Conservation (phyloP, 2,329 filamentous ascomycete genomes). For the Sporothrix globosa region DNA sequence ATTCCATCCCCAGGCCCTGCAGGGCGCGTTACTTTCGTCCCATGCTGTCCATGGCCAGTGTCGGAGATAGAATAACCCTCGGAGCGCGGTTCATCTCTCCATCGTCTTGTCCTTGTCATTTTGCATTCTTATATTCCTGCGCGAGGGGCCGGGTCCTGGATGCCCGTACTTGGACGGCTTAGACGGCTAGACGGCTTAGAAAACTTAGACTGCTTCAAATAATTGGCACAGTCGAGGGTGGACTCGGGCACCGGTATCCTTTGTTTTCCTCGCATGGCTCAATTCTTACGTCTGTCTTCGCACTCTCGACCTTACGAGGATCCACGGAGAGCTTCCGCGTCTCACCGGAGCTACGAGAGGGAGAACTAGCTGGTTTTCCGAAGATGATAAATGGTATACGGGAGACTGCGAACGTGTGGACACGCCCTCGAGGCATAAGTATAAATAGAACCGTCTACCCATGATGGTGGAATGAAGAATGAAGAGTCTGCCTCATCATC, state of each 20-base stretch:
- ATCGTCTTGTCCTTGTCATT: background rate
- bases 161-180: too few relatives aligned
- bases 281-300: background rate
- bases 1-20: too few relatives aligned
- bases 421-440: background rate
- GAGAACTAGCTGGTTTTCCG: background rate
- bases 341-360: background rate
- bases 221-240: background rate
- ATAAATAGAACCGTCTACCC: constrained; percentile 10
- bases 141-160: background rate
- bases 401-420: background rate
- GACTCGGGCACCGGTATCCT: background rate
- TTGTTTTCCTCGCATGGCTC: background rate
- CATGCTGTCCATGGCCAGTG: too few relatives aligned
- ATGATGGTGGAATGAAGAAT: background rate
- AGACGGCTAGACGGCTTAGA: background rate
- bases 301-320: too few relatives aligned
- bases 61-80: background rate
- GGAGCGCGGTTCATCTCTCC: background rate
- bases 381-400: background rate
- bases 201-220: background rate
- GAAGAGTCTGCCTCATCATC: background rate
- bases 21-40: too few relatives aligned
- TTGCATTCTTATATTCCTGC: background rate
- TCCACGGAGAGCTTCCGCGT: background rate